Base-by-base conservation (phyloP, 140 eudicot species). In the Oenanthe javanica region DNA sequence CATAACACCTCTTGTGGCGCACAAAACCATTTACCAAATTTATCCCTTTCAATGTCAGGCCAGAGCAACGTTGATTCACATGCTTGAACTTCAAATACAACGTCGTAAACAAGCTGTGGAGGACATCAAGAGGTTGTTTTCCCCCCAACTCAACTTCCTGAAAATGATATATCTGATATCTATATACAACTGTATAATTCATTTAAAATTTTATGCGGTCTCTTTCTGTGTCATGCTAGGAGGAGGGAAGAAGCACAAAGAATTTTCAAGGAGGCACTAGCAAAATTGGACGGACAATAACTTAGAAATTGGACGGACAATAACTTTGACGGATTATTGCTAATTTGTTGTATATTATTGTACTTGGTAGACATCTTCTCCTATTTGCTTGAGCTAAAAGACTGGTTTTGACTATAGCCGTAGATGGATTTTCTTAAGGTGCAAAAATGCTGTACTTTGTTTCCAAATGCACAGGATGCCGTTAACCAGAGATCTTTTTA, bases 181-280 rank as follows among this genome's bases (percentile, higher is more conserved):
- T 66, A 12, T 66, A 5, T 66, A 66, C 36, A 59, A 8, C 43
- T 27, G 72, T 27, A 27, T 23, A 0, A 13, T 66, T 66, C 45
- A 11, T 66, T 66, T 66, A 18, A 66, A 57, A 21, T 57, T 57
- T 57, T 57, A 57, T 64, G 72, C 4, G 72, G 42, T 64, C 64
- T 19, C 10, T 57, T 54, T 5, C 8, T 6, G 27, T 57, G 66
- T 21, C 67, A 86, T 84, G 83, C 52, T 86, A 93, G 98, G 97
- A 91, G 97, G 87, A 90, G 98, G 87, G 98, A 94, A 87, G 97
- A 92, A 86, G 97, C 98, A 46, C 98, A 92, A 75, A 87, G 79
- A 79, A 97, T 94, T 85, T 86, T 94, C 5, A 92, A 92, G 85
- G 98, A 92, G 85, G 97, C 98, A 48, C 84, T 90, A 75, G 94